A percentile compares a stretch with the other conserved stretches of the same genome.
Evolutionary conservation across 2,329 filamentous ascomycete genomes (phyloP).

Genomic region (Diaporthe ilicicola): DNA sequence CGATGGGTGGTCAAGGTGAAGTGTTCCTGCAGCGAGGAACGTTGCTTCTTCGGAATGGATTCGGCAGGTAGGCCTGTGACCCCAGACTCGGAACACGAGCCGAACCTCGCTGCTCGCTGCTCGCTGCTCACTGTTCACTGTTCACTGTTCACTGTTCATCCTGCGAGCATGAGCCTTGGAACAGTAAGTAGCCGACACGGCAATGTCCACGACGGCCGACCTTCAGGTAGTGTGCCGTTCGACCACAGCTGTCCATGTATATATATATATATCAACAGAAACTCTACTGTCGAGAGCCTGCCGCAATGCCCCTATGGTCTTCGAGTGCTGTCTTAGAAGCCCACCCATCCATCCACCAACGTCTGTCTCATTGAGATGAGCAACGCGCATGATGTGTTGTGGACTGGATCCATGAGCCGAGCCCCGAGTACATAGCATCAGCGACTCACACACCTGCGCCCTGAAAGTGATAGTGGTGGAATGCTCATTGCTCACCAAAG

Average conservation of each 20-base stretch:
- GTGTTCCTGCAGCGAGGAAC: conserved; percentile 18
- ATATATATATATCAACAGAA: too few species aligned
- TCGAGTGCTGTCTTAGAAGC: not conserved
- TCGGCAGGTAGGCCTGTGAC: not conserved
- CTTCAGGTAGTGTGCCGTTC: not conserved
- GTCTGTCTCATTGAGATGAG: not conserved
- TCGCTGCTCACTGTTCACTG: not conserved
- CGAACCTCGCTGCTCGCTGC: not conserved
- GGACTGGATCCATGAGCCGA: not conserved
- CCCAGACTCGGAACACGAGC: conserved; percentile 3
- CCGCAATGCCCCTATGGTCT: not conserved
- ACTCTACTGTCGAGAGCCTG: not conserved
- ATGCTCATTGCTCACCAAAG: conserved; percentile 3
- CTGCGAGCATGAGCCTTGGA: not conserved
- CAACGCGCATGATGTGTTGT: conserved; percentile 8
- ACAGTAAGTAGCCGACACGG: not conserved
- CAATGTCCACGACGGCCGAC: not conserved
- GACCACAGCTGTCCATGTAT: not conserved
- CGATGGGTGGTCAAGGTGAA: not conserved
- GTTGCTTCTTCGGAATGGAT: conserved; percentile 7
- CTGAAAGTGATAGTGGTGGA: conserved; percentile 1
- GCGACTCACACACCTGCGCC: not conserved
- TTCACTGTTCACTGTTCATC: not conserved
- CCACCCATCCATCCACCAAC: not conserved
- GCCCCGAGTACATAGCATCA: not conserved